A percentile compares a stretch with the other conserved stretches of the same genome.
phyloP scores from a whole-genome alignment of 306 rosid genomes.

The Pterocarpus santalinus region DNA sequence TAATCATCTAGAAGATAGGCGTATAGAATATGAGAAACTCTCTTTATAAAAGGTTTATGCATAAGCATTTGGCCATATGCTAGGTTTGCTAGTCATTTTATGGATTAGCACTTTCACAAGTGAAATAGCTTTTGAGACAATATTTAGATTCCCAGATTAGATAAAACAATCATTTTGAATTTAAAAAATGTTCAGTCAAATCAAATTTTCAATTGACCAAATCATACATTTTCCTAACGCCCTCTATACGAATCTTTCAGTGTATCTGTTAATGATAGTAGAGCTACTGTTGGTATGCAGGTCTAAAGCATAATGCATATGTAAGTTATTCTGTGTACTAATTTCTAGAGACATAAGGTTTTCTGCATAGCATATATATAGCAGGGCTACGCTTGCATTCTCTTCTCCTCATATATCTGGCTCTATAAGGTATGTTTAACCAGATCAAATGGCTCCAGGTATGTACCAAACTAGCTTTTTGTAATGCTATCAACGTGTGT shows the following conservation, averaged over 20 bases:
- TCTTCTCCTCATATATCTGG: conserved; percentile 5
- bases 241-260: conserved; percentile 46
- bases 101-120: conserved; percentile 7
- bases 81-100: conserved; percentile 16
- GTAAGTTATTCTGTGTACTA: conserved; percentile 1
- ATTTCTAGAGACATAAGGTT: conserved; percentile 29
- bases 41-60: conserved; percentile 8
- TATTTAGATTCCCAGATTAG: conserved; percentile 23
- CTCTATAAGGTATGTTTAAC: conserved; percentile 4
- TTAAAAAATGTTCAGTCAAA: conserved; percentile 27
- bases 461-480: background rate
- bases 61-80: conserved; percentile 2
- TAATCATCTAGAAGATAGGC: conserved; percentile 33
- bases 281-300: conserved; percentile 24
- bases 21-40: background rate
- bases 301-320: conserved; percentile 33
- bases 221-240: conserved; percentile 35
- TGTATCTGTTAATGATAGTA: conserved; percentile 28
- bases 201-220: conserved; percentile 41
- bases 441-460: conserved; percentile 23
- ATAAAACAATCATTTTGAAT: conserved; percentile 19
- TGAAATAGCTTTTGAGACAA: conserved; percentile 18
- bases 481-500: background rate
- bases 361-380: background rate
- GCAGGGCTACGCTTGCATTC: conserved; percentile 19